Percentiles rank a stretch among this genome's conserved stretches.
Conservation (phyloP, 2,329 filamentous ascomycete genomes). For the Cercospora sesami region DNA sequence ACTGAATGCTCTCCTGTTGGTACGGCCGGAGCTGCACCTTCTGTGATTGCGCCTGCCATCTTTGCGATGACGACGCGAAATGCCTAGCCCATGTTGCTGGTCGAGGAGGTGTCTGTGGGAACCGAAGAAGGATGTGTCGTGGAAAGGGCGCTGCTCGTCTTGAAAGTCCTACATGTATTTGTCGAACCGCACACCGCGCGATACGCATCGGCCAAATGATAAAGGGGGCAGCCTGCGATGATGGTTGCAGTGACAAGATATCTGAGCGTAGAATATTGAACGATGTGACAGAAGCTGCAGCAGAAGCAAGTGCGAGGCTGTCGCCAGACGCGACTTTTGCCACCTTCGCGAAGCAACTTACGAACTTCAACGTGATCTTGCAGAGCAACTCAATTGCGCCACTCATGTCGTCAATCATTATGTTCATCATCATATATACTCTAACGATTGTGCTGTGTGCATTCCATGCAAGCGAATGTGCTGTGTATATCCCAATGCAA, state of each 20-base stretch:
- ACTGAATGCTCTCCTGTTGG: constrained; percentile 83
- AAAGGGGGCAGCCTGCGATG: not conserved
- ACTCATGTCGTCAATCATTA: not conserved
- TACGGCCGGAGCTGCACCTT: constrained; percentile 66
- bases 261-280: no score
- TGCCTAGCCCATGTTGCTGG: not conserved
- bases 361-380: not conserved
- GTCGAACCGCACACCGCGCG: not conserved
- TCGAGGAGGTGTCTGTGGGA: not conserved
- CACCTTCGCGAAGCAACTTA: not conserved
- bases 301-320: not conserved
- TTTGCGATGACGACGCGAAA: constrained; percentile 2
- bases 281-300: not conserved
- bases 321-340: not conserved
- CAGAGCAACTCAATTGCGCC: not conserved
- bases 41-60: not conserved
- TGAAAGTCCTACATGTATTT: not conserved
- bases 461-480: not conserved
- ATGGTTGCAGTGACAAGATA: not conserved
- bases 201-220: not conserved
- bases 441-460: not conserved
- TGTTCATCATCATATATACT: not conserved
- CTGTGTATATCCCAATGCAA: not conserved
- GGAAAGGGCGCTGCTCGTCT: not conserved
- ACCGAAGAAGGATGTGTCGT: not conserved